Conservation (phyloP, 2,329 filamentous ascomycete species). For the Aureobasidium namibiae region DNA sequence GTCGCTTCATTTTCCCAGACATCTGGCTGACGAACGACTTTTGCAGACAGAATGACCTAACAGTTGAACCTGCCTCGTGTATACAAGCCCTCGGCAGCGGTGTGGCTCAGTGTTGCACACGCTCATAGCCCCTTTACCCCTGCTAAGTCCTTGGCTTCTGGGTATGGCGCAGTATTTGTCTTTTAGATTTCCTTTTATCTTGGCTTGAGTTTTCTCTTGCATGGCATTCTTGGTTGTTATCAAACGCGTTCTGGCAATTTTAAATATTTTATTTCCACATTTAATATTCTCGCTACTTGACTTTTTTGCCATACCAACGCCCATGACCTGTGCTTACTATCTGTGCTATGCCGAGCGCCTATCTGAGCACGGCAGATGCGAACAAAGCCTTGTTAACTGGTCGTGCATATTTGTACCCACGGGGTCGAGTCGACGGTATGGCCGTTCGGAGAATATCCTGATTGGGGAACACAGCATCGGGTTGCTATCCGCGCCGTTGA, state of each 20-base stretch:
- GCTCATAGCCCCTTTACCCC: not conserved
- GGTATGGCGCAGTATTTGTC: not conserved
- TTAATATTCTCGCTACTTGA: not conserved
- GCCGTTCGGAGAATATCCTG: not conserved
- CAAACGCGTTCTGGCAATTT: not conserved
- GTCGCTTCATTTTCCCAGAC: not conserved
- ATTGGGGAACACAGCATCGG: constrained; percentile 3
- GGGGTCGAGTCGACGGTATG: not conserved
- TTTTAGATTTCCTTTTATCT: not conserved
- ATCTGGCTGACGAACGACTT: not conserved
- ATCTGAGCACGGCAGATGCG: not conserved
- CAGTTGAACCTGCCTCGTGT: not conserved
- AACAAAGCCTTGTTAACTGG: not conserved
- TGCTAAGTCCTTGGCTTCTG: constrained; percentile 8
- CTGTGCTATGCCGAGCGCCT: not conserved
- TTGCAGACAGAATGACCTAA: not conserved
- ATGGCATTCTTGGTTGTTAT: not conserved
- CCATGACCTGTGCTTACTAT: not conserved
- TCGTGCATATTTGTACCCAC: not conserved
- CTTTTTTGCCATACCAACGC: not conserved
- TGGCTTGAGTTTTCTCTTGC: not conserved
- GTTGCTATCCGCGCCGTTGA: constrained; percentile 6
- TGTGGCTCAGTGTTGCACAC: not conserved
- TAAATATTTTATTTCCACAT: not conserved
- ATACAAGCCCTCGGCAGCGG: not conserved